Evolutionary conservation across 1,284 basidiomycete species (phyloP).

Genomic region (Retiboletus flavoniger): DNA sequence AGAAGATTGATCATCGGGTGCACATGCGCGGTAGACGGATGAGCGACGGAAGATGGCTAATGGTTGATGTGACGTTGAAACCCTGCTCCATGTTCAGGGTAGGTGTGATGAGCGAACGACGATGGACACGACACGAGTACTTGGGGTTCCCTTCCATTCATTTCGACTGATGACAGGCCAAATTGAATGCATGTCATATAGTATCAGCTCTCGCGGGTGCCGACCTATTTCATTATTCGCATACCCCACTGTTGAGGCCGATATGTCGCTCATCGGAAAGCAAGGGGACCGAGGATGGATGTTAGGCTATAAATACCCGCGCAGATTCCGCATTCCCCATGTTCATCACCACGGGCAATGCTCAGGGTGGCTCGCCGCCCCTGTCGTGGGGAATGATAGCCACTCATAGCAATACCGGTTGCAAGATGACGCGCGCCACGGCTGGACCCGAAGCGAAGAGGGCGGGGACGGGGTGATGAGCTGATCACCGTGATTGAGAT

Average conservation of each 20-base stretch:
- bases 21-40: conserved; percentile 15
- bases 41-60: conserved; percentile 10
- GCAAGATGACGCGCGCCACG: not conserved
- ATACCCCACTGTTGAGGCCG: not conserved
- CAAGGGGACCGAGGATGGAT: not conserved
- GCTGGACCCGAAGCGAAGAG: conserved; percentile 4
- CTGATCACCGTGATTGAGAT: conserved; percentile 16
- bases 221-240: not conserved
- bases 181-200: conserved; percentile 2
- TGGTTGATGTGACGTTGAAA: not conserved
- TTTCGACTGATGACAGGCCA: conserved; percentile 3
- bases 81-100: conserved; percentile 22
- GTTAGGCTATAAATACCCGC: not conserved
- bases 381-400: not conserved
- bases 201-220: conserved; percentile 7
- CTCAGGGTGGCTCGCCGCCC: not conserved
- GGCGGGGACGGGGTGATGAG: conserved; percentile 2
- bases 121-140: conserved; percentile 9
- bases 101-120: conserved; percentile 18
- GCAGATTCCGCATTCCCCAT: not conserved
- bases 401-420: not conserved
- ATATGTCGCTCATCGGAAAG: not conserved
- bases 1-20: conserved; percentile 33
- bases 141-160: conserved; percentile 24
- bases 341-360: conserved; percentile 1